Evolutionary conservation across 2,329 filamentous ascomycete species (phyloP).

Genomic region (Alternaria infectoria): DNA sequence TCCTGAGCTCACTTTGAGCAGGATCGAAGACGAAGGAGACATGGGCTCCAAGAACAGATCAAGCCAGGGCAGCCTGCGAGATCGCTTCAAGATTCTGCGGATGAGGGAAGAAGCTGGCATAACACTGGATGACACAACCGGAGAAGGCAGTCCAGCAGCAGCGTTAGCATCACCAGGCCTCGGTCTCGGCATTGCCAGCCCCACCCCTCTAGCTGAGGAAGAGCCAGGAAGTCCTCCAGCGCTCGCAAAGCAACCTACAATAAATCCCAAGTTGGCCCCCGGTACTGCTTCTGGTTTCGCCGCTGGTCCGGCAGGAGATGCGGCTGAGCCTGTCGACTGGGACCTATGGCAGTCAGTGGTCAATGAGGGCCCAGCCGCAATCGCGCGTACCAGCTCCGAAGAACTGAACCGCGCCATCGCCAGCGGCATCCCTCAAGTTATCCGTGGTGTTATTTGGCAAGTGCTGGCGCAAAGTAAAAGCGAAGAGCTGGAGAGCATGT

Average conservation of each 20-base stretch:
- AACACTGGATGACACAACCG: slow-evolving; percentile 54
- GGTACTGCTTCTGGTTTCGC: slow-evolving; percentile 85
- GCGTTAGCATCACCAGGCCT: slow-evolving; percentile 52
- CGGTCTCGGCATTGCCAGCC: slow-evolving; percentile 55
- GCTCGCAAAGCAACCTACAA: slow-evolving; percentile 62
- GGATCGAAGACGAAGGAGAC: slow-evolving; percentile 68
- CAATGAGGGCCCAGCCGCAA: slow-evolving; percentile 88
- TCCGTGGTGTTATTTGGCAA: slow-evolving; percentile 98
- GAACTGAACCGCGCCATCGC: slow-evolving; percentile 91
- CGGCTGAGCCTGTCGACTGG: slow-evolving; percentile 84
- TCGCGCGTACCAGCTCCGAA: slow-evolving; percentile 84
- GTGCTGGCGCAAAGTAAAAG: slow-evolving; percentile 95
- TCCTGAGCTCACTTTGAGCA: slow-evolving; percentile 77
- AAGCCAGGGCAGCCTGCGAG: slow-evolving; percentile 52
- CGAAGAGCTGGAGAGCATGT: slow-evolving; percentile 85
- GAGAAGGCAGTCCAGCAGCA: slow-evolving; percentile 47
- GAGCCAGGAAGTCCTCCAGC: slow-evolving; percentile 37
- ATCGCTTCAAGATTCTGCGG: slow-evolving; percentile 55
- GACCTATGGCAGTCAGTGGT: slow-evolving; percentile 97
- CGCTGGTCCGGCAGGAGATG: slow-evolving; percentile 75
- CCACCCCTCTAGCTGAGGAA: slow-evolving; percentile 56
- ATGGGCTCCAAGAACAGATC: slow-evolving; percentile 36
- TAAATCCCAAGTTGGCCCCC: slow-evolving; percentile 76
- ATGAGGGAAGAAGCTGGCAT: slow-evolving; percentile 55
- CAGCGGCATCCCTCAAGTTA: slow-evolving; percentile 90